phyloP scores from a whole-genome alignment of 306 rosid species.

The Carpinus viminea region DNA sequence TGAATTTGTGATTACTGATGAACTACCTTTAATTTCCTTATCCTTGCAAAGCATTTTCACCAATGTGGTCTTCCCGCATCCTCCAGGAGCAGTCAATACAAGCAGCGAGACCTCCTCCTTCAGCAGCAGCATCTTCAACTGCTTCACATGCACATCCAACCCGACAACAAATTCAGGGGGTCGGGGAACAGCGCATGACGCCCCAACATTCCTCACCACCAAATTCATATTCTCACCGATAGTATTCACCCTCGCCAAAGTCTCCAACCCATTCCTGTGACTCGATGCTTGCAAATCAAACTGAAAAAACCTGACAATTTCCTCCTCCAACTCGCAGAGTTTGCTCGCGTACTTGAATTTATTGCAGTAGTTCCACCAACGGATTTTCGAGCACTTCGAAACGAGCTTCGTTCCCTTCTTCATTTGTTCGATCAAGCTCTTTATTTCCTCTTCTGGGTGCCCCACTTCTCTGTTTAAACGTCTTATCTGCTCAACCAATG shows the following conservation, averaged over 20 bases:
- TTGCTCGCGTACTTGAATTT: not conserved
- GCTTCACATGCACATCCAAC: conserved; percentile 29
- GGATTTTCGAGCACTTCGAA: not conserved
- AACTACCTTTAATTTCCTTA: conserved; percentile 39
- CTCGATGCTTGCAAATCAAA: not conserved
- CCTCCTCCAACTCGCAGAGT: conserved; percentile 7
- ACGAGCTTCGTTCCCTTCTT: conserved; percentile 10
- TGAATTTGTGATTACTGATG: not conserved
- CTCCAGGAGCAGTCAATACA: conserved; percentile 46
- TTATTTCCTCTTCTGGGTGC: not conserved
- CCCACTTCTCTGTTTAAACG: not conserved
- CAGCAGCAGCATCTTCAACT: conserved; percentile 41
- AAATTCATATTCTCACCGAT: conserved; percentile 8
- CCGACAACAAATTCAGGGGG: conserved; percentile 33
- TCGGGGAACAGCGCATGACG: conserved; percentile 26
- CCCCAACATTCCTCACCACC: not conserved
- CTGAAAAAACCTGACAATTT: not conserved
- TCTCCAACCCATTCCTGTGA: conserved; percentile 18
- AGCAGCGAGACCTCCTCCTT: conserved; percentile 22
- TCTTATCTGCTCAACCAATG: conserved; percentile 8
- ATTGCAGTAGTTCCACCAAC: not conserved
- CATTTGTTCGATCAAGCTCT: not conserved
- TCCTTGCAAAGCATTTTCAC: conserved; percentile 46
- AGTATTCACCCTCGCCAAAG: not conserved
- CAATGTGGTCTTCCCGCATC: conserved; percentile 60